phyloP scores from a whole-genome alignment of 768 basidiomycete genomes.

The Porpolomopsis calyptriformis region DNA sequence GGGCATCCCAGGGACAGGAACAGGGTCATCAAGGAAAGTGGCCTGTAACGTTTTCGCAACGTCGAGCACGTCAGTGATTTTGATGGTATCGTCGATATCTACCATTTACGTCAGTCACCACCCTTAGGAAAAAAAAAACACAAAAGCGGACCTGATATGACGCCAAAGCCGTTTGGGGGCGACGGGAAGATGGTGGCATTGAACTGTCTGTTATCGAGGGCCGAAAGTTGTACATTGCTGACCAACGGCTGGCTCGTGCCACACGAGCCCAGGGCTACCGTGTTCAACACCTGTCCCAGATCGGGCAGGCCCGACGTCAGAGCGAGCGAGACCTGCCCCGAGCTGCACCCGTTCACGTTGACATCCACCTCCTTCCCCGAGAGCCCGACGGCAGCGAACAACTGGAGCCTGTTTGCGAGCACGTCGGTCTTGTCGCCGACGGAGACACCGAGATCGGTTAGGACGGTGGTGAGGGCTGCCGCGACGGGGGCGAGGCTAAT shows the following conservation, averaged over 20 bases:
- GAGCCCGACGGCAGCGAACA: slow-evolving; percentile 26
- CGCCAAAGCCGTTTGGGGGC: slow-evolving; percentile 28
- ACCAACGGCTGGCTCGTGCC: slow-evolving; percentile 7
- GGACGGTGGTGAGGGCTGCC: slow-evolving; percentile 12
- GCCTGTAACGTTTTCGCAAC: slow-evolving; percentile 23
- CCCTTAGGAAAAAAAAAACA: background rate
- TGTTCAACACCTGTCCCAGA: slow-evolving; percentile 25
- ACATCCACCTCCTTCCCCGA: slow-evolving; percentile 23
- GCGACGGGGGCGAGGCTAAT: slow-evolving; percentile 18
- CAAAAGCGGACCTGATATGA: slow-evolving; percentile 29
- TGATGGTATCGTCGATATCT: slow-evolving; percentile 39
- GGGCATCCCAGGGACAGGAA: slow-evolving; percentile 36
- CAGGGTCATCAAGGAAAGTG: slow-evolving; percentile 31
- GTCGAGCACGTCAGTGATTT: slow-evolving; percentile 31
- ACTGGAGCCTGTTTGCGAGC: slow-evolving; percentile 21
- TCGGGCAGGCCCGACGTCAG: slow-evolving; percentile 22
- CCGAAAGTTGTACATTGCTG: slow-evolving; percentile 14
- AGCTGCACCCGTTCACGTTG: slow-evolving; percentile 23
- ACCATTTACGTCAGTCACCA: background rate
- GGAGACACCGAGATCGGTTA: slow-evolving; percentile 22
- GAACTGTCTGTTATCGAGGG: slow-evolving; percentile 15
- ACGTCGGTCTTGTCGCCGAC: slow-evolving; percentile 19
- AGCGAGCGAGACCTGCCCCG: slow-evolving; percentile 14
- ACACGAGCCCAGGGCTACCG: slow-evolving; percentile 25
- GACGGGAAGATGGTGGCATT: slow-evolving; percentile 27